Evolutionary conservation across 2,329 filamentous ascomycete genomes (phyloP).

Genomic region (Hansfordia pulvinata): DNA sequence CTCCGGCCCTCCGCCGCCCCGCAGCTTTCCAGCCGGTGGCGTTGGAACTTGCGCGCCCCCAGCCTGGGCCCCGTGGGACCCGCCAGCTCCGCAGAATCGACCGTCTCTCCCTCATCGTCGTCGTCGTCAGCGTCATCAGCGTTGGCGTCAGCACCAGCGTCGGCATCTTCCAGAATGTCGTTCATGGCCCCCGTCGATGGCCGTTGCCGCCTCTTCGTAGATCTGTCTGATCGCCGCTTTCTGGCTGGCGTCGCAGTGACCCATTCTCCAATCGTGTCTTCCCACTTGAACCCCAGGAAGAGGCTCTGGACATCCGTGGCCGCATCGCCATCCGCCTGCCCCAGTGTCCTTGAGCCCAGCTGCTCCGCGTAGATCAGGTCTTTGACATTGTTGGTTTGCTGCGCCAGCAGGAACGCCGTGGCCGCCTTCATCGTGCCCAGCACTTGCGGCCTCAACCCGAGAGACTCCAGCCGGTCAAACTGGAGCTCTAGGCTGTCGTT

Average conservation of each 20-base stretch:
- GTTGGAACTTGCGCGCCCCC: no score
- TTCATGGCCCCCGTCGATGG: conserved; percentile 6
- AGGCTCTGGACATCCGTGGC: conserved; percentile 6
- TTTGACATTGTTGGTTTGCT: conserved; percentile 35
- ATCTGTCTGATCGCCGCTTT: conserved; percentile 7
- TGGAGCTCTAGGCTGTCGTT: conserved; percentile 17
- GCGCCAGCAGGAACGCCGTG: conserved; percentile 35
- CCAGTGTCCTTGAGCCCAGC: conserved; percentile 10
- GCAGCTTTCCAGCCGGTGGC: no score
- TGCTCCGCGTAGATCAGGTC: conserved; percentile 40
- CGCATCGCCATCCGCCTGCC: conserved; percentile 1
- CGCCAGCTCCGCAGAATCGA: no score
- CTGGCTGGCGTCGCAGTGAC: conserved; percentile 30
- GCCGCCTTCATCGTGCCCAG: conserved; percentile 26
- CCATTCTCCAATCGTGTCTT: conserved; percentile 43
- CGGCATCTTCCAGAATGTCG: neutral
- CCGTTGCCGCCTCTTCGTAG: conserved; percentile 9
- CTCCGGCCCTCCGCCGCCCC: no score
- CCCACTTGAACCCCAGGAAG: conserved; percentile 30
- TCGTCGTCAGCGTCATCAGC: conserved; percentile 1
- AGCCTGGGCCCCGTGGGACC: no score
- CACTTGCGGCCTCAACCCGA: conserved; percentile 18
- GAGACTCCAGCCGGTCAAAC: conserved; percentile 22
- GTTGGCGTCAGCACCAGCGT: neutral
- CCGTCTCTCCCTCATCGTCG: neutral